Conservation (phyloP, 345 rosid species). For the Alliaria petiolata region DNA sequence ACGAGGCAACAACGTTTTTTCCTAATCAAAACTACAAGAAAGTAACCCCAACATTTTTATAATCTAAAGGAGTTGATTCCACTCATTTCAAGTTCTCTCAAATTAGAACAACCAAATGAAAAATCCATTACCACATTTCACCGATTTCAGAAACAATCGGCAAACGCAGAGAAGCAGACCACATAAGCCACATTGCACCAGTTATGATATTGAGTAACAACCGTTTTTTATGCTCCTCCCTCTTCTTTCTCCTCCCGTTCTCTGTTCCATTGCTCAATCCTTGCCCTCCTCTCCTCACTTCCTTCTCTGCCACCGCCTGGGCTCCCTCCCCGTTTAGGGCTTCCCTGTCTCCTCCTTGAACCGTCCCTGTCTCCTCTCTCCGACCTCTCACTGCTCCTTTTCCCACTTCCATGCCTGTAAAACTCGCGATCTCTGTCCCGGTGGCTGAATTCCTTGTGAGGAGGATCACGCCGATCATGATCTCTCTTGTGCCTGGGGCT, state of each 20-base stretch:
- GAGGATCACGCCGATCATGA: conserved; percentile 42
- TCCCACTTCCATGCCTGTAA: conserved; percentile 34
- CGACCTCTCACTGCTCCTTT: conserved; percentile 39
- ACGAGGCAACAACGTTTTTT: conserved; percentile 13
- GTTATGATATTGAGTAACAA: neutral
- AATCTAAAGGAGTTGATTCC: conserved; percentile 30
- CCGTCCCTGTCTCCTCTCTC: conserved; percentile 38
- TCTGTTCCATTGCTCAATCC: conserved; percentile 80
- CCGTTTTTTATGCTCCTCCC: conserved; percentile 12
- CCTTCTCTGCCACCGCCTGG: conserved; percentile 66
- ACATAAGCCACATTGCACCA: conserved; percentile 8
- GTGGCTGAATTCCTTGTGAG: conserved; percentile 39
- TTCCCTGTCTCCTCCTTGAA: conserved; percentile 40
- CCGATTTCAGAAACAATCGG: conserved; percentile 8
- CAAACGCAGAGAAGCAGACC: neutral
- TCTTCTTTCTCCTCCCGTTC: conserved; percentile 53
- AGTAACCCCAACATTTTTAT: conserved; percentile 25
- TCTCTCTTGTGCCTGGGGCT: conserved; percentile 51
- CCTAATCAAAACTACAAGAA: conserved; percentile 32
- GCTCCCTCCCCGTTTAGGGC: conserved; percentile 59
- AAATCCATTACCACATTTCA: conserved; percentile 19
- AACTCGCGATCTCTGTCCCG: conserved; percentile 43
- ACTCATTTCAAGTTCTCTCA: conserved; percentile 16
- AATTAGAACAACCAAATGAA: conserved; percentile 12
- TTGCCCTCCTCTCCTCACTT: conserved; percentile 81